Evolutionary conservation across 495 filamentous ascomycete genomes (phyloP), one percentile per base, ranked within the genome.

Genomic region (Aspergillus nidulans): DNA sequence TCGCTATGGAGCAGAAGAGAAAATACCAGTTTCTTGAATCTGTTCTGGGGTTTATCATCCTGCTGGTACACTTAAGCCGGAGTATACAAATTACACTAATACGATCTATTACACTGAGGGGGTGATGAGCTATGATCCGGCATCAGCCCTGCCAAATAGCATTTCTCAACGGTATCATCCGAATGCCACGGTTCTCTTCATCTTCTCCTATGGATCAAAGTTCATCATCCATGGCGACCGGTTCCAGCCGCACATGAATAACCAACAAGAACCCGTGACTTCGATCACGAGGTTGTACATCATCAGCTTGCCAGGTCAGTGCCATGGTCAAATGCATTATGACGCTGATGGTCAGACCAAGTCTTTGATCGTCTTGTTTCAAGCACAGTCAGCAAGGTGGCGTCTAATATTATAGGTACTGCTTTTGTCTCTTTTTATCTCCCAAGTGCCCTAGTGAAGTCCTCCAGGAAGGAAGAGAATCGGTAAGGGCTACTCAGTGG

Each of bases 251-350:
- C 55, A 55, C 41, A 44, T 21, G 39, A 41, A 1, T 19, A 30
- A 12, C n/a, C n/a, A 36, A 20, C 24, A 1, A 12, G 15, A 44
- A 15, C 54, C 46, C 44, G 43, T 49, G 42, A 47, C 25, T 40
- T n/a, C 4, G 18, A 45, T 58, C 54, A 60, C 53, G 46, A 49
- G 55, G 20, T 18, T 20, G 52, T 18, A 24, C 20, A 52, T 46
- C 36, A 49, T 62, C 53, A 57, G 42, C 55, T 4, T 58, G 54
- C 52, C 54, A 60, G 57, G 55, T 47, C 55, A 38, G 38, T 42
- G 24, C 40, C 13, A 52, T 48, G 23, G 56, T 64, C 21, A 59
- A 59, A 58, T 52, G 30, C 38, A 52, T 32, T 40, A 57, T 61
- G 59, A 57, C 58, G 47, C 43, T 38, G 20, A 10, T 42, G 43